Conservation (phyloP, 106 monocot genomes). For the Vanilla planifolia region DNA sequence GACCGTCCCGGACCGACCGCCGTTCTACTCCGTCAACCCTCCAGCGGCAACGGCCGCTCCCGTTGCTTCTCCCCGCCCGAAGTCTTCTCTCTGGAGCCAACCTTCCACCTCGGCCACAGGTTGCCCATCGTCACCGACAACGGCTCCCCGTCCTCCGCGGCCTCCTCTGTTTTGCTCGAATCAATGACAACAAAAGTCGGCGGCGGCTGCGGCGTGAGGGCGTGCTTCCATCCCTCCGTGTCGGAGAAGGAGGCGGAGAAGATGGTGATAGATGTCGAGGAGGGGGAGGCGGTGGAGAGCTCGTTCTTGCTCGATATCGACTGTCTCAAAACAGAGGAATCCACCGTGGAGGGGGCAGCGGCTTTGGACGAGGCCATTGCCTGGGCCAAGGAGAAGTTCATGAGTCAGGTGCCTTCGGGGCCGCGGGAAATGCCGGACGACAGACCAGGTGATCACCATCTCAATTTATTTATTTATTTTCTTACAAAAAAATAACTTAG, state of each 20-base stretch:
- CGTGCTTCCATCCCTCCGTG: neutral
- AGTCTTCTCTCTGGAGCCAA: constrained; percentile 17
- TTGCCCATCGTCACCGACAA: neutral
- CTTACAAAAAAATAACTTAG: too few species aligned
- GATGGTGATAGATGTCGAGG: constrained; percentile 14
- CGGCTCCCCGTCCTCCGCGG: constrained; percentile 17
- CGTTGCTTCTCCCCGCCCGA: constrained; percentile 29
- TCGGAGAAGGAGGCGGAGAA: constrained; percentile 17
- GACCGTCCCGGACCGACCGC: neutral
- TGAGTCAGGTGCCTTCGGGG: neutral
- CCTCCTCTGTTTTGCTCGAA: constrained; percentile 26
- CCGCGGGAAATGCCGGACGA: neutral
- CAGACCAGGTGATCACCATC: too few species aligned
- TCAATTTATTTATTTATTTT: too few species aligned
- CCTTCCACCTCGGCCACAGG: constrained; percentile 6
- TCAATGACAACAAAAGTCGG: too few species aligned
- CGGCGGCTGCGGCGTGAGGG: neutral
- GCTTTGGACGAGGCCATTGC: constrained; percentile 47
- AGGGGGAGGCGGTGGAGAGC: constrained; percentile 13
- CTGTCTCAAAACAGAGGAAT: neutral
- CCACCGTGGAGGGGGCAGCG: neutral
- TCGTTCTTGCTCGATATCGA: constrained; percentile 19
- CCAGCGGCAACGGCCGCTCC: constrained; percentile 6
- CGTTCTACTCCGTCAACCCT: constrained; percentile 2
- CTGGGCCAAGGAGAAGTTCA: constrained; percentile 37